Percentiles rank a stretch among this genome's conserved stretches.
These are phyloP conservation scores for Sporothrix humicola DNA, from an alignment of 2,329 filamentous ascomycete genomes.

Conservation along the genomic window DNA sequence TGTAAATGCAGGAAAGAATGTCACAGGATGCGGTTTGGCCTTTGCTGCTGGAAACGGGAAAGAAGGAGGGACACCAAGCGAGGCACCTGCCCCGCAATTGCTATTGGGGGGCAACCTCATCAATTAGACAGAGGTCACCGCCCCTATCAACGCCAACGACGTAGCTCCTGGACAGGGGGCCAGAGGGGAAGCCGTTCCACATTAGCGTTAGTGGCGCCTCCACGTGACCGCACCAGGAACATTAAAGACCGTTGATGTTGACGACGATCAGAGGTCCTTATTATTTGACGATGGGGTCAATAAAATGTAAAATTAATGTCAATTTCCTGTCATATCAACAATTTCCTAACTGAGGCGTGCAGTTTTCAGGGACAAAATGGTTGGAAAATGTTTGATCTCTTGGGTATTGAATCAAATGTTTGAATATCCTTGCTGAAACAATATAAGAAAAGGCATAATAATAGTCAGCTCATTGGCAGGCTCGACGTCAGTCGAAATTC, in stretches of 20 bases:
- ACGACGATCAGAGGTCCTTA: background rate
- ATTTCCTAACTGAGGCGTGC: no score
- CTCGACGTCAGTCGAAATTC: no score
- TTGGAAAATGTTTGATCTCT: no score
- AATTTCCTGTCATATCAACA: background rate
- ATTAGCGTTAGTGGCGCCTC: background rate
- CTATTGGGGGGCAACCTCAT: slow-evolving; percentile 30
- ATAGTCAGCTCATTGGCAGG: no score
- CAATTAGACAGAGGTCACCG: background rate
- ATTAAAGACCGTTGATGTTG: background rate
- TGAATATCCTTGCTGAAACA: no score
- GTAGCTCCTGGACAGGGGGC: background rate
- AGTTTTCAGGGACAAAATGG: no score
- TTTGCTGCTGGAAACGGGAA: slow-evolving; percentile 34
- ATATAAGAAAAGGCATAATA: no score
- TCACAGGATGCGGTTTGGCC: slow-evolving; percentile 21
- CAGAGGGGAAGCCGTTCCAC: background rate
- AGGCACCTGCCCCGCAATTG: slow-evolving; percentile 34
- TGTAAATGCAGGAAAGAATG: slow-evolving; percentile 26
- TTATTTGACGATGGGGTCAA: no score
- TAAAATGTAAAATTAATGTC: no score
- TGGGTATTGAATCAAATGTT: no score
- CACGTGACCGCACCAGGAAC: slow-evolving; percentile 5
- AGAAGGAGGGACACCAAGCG: slow-evolving; percentile 30
- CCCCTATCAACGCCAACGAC: no score